Evolutionary conservation across 495 filamentous ascomycete genomes (phyloP).

Genomic region (Annulohypoxylon stygium): DNA sequence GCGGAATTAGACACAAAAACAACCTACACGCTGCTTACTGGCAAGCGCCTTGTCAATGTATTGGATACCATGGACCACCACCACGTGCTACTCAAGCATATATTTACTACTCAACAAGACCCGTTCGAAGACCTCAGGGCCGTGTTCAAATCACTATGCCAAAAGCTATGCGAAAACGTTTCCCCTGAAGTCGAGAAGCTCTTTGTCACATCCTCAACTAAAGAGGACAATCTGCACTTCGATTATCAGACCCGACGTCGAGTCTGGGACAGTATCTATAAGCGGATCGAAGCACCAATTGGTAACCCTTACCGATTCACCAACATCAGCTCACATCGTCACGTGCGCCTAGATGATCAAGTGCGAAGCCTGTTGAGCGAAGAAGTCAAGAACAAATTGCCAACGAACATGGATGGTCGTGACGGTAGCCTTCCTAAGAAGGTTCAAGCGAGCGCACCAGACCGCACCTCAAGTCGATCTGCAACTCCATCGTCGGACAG

Average conservation of each 20-base stretch:
- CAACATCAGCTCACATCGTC: conserved; percentile 14
- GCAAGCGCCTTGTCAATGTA: conserved; percentile 1
- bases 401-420: not conserved
- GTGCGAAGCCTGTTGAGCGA: not conserved
- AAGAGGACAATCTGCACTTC: not conserved
- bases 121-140: not conserved
- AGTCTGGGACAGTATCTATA: conserved; percentile 18
- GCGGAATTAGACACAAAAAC: not conserved
- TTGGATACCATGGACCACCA: conserved; percentile 6
- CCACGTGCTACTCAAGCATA: not conserved
- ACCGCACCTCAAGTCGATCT: not conserved
- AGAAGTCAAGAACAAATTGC: not conserved
- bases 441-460: not conserved
- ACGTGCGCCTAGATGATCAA: conserved; percentile 4
- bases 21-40: conserved; percentile 3
- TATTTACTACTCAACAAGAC: not conserved
- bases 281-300: not conserved
- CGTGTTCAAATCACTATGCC: not conserved
- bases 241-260: not conserved
- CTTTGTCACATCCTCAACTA: not conserved
- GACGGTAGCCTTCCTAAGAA: not conserved
- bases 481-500: not conserved
- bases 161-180: not conserved
- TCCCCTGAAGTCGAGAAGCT: not conserved
- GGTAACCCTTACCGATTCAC: conserved; percentile 22